Percentiles rank a stretch among this genome's conserved stretches.
These are phyloP conservation scores for Fagopyrum tataricum DNA, from an alignment of 148 eudicot species.

Conservation along the genomic window DNA sequence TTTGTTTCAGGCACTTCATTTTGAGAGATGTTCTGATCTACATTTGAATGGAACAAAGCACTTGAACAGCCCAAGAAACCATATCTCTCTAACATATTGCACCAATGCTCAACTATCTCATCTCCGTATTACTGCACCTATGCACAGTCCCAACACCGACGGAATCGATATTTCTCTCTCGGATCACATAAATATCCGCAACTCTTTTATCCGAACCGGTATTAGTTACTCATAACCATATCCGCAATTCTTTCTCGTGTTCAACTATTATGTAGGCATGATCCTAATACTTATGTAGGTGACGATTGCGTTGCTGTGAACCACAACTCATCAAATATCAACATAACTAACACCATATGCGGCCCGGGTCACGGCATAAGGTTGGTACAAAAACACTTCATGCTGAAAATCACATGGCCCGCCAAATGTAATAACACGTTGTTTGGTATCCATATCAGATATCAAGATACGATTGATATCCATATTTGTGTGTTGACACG, in stretches of 20 bases:
- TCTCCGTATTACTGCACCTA: slow-evolving; percentile 27
- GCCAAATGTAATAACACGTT: neutral
- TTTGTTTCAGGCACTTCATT: slow-evolving; percentile 32
- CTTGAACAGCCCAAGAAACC: slow-evolving; percentile 39
- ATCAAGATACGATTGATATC: no score
- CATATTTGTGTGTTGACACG: no score
- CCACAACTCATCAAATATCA: slow-evolving; percentile 18
- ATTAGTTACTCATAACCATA: neutral
- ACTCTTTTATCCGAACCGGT: slow-evolving; percentile 29
- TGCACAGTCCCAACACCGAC: slow-evolving; percentile 40
- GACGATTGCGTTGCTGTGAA: slow-evolving; percentile 47
- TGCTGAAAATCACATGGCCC: neutral
- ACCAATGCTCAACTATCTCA: slow-evolving; percentile 15
- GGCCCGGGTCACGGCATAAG: slow-evolving; percentile 64
- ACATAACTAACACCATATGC: slow-evolving; percentile 25
- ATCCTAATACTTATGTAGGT: slow-evolving; percentile 20
- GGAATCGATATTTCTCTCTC: slow-evolving; percentile 27
- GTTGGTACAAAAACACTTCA: slow-evolving; percentile 14
- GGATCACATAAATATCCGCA: slow-evolving; percentile 8
- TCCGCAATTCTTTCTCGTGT: neutral
- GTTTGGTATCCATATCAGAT: no score
- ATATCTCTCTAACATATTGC: slow-evolving; percentile 28
- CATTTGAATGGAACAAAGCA: slow-evolving; percentile 35
- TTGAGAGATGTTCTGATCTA: slow-evolving; percentile 30
- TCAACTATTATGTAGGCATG: neutral